Evolutionary conservation across 495 filamentous ascomycete genomes (phyloP), one percentile per base, ranked within the genome.

Genomic region (Echria macrotheca): DNA sequence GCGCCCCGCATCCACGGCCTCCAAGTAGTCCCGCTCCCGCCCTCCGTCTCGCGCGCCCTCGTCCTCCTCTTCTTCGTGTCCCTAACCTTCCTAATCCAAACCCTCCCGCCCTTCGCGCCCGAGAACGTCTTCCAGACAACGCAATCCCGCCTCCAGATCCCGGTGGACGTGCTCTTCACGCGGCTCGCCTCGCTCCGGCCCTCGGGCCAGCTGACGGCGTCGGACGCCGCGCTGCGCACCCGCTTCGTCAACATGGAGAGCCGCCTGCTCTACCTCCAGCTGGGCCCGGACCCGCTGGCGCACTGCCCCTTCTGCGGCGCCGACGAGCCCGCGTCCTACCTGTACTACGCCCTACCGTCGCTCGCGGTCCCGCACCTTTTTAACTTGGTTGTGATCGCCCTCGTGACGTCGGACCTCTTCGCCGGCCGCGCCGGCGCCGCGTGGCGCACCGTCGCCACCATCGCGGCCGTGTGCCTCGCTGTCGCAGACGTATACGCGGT

Each of bases 101-200:
- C 84, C 32, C 70, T 94, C 12, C 88, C 88, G 2, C 36, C 63
- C 61, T 84, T 89, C 67, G 67, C 80, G 21, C 84, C 89, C 1
- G 79, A 85, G 49, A 96, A 95, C 67, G 72, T 96, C 66, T 96
- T 96, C 79, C 51, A 59, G 19, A 60, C 73, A 9, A 96, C 93
- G 3, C 72, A 80, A 19, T 91, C 87, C 36, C 87, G 91, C 32
- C 75, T 96, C 11, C 88, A 89, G 55, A 96, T 86, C 32, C 82
- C 86, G 11, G 82, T 77, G 26, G 87, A 95, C 61, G 82, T 91
- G 31, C 77, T 98, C 61, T 95, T 96, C 67, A 79, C 73, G 43
- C 88, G 91, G 5, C 79, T 98, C 5, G 64, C 79, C 12, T 61
- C 75, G 15, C 58, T 85, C 44, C 84, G 89, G 0, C 73, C 80